These are phyloP conservation scores for Scedosporium minutisporum DNA, from an alignment of 2,329 filamentous ascomycete genomes.

Conservation along the genomic window DNA sequence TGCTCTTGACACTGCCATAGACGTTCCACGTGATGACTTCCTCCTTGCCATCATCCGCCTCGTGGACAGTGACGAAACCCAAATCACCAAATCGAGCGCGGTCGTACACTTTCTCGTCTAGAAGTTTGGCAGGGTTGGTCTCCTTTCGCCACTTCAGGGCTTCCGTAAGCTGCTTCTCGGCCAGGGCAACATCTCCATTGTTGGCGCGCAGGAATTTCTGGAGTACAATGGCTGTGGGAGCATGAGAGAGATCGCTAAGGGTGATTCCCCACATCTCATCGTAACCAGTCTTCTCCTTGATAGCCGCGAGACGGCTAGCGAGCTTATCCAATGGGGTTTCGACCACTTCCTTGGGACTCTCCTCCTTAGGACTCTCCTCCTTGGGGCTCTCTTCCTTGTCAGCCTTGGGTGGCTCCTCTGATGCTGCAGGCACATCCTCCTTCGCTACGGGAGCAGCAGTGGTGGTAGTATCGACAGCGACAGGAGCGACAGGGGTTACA, in stretches of 20 bases:
- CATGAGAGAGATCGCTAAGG: conserved; percentile 49
- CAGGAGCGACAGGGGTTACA: conserved; percentile 9
- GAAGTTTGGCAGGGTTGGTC: conserved; percentile 59
- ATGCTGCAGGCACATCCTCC: conserved; percentile 13
- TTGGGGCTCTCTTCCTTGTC: conserved; percentile 2
- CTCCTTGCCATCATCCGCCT: conserved; percentile 44
- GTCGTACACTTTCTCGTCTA: conserved; percentile 54
- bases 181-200: conserved; percentile 61
- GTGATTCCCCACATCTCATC: conserved; percentile 81
- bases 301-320: conserved; percentile 45
- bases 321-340: conserved; percentile 42
- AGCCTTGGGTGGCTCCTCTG: conserved; percentile 10
- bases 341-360: conserved; percentile 10
- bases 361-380: conserved; percentile 4
- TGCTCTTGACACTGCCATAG: conserved; percentile 76
- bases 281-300: conserved; percentile 50
- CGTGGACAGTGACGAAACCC: conserved; percentile 71
- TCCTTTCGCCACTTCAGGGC: conserved; percentile 78
- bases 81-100: conserved; percentile 64
- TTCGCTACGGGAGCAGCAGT: conserved; percentile 22
- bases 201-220: conserved; percentile 95
- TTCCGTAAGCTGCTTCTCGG: conserved; percentile 66
- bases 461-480: conserved; percentile 16
- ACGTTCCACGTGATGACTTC: conserved; percentile 81
- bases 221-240: conserved; percentile 73